Percentiles rank a stretch among this genome's conserved stretches.
Conservation (phyloP, 176 grass and related monocot genomes). For the Carex littledalei region DNA sequence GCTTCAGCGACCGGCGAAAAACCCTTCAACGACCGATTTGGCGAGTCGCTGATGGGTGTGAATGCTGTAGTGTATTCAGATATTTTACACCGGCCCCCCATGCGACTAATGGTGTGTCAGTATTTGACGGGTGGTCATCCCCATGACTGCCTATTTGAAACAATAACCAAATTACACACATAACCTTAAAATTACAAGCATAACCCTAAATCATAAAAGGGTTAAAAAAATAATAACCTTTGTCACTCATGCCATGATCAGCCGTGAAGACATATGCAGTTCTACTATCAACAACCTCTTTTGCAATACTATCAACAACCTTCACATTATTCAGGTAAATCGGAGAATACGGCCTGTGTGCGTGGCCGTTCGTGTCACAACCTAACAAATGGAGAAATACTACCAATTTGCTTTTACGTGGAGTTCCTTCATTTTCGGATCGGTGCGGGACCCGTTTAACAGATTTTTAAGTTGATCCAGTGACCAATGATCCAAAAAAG, state of each 20-base stretch:
- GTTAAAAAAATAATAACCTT: constrained; percentile 51
- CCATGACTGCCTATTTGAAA: constrained; percentile 79
- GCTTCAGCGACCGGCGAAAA: too few species aligned
- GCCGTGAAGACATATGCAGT: constrained; percentile 89
- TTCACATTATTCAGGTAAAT: constrained; percentile 97
- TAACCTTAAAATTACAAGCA: not conserved
- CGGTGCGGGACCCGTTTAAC: constrained; percentile 59
- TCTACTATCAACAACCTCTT: constrained; percentile 66
- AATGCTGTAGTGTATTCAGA: too few species aligned
- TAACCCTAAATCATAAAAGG: not conserved
- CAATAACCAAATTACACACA: constrained; percentile 30
- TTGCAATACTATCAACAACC: constrained; percentile 90
- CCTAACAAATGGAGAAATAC: constrained; percentile 94
- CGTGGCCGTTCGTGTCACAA: constrained; percentile 94
- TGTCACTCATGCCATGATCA: constrained; percentile 99
- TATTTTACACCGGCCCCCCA: constrained; percentile 89
- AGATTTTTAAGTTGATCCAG: constrained; percentile 94
- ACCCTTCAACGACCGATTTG: too few species aligned
- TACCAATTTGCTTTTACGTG: constrained; percentile 71
- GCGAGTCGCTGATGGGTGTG: too few species aligned
- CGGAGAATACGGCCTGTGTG: constrained; percentile 78
- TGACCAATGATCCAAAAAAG: constrained; percentile 97
- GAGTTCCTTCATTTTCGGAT: constrained; percentile 64
- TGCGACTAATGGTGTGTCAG: constrained; percentile 87
- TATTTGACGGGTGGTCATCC: constrained; percentile 87